A percentile compares a stretch with the other conserved stretches of the same genome.
These are phyloP conservation scores for Phytophthora rubi DNA, from an alignment of 352 stramenopile species.

Conservation along the genomic window DNA sequence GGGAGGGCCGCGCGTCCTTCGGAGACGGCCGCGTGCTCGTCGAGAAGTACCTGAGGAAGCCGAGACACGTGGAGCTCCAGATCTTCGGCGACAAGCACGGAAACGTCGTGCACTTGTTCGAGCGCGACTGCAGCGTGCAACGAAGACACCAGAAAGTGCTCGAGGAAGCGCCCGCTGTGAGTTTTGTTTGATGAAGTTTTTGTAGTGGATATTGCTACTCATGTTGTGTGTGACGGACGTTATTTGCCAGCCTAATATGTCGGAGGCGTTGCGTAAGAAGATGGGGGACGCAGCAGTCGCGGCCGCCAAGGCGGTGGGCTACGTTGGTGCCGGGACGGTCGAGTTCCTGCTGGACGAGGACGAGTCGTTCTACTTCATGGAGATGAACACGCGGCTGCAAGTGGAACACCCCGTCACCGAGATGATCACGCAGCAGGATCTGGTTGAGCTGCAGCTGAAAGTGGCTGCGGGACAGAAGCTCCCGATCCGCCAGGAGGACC, in stretches of 20 bases:
- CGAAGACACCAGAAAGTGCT: constrained; percentile 95
- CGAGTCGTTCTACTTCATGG: constrained; percentile 96
- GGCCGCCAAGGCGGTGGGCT: constrained; percentile 91
- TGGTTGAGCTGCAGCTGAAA: constrained; percentile 95
- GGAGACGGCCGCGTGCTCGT: constrained; percentile 91
- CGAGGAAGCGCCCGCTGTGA: constrained; percentile 92
- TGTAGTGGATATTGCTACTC: constrained; percentile 1
- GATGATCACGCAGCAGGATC: constrained; percentile 88
- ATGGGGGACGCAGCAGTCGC: constrained; percentile 91
- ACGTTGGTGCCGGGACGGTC: constrained; percentile 93
- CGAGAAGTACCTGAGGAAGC: constrained; percentile 91
- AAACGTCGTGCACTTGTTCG: constrained; percentile 91
- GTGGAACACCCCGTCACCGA: constrained; percentile 94
- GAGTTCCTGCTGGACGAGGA: constrained; percentile 94
- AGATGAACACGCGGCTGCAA: constrained; percentile 97
- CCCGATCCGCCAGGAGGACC: constrained; percentile 88
- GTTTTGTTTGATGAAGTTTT: constrained; percentile 9
- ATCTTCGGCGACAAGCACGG: constrained; percentile 93
- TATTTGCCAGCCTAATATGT: constrained; percentile 72
- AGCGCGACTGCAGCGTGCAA: constrained; percentile 93
- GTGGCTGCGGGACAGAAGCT: constrained; percentile 92
- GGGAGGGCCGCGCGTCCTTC: constrained; percentile 90
- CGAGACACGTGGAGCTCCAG: constrained; percentile 94
- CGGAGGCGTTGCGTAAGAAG: constrained; percentile 77
- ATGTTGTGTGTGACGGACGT: not conserved